A percentile compares a stretch with the other conserved stretches of the same genome.
phyloP scores from a whole-genome alignment of 169 alveolate genomes.

The Plasmodium cynomolgi region DNA sequence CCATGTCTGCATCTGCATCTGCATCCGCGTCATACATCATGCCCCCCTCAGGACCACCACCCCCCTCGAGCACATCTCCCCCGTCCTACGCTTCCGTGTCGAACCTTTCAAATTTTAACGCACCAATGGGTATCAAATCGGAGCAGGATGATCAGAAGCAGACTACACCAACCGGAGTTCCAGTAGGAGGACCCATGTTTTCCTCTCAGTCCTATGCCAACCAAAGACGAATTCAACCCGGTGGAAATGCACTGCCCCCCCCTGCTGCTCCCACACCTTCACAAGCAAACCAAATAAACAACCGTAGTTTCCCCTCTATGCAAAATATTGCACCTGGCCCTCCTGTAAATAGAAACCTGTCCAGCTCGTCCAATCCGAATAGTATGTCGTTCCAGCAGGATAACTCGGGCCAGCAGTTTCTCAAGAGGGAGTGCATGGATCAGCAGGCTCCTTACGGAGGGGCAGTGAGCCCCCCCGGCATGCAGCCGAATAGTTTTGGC shows the following conservation, averaged over 20 bases:
- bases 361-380: slow-evolving; percentile 8
- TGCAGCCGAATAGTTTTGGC: slow-evolving; percentile 6
- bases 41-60: neutral
- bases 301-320: neutral
- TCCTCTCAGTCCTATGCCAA: slow-evolving; percentile 29
- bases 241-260: neutral
- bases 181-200: neutral
- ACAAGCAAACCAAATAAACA: slow-evolving; percentile 10
- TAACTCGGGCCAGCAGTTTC: neutral
- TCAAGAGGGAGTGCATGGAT: slow-evolving; percentile 41
- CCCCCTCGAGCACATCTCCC: neutral
- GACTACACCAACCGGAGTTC: neutral
- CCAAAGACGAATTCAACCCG: slow-evolving; percentile 16
- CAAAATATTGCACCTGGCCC: slow-evolving; percentile 2
- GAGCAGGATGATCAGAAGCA: slow-evolving; percentile 7
- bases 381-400: neutral
- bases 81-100: slow-evolving; percentile 9
- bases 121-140: neutral
- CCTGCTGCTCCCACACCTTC: neutral
- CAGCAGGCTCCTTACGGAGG: neutral
- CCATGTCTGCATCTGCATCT: neutral
- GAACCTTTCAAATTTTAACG: neutral
- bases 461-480: neutral
- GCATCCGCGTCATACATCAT: slow-evolving; percentile 13
- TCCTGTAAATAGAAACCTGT: neutral